Evolutionary conservation across 2,329 filamentous ascomycete genomes (phyloP).

Genomic region (Byssochlamys sp.): DNA sequence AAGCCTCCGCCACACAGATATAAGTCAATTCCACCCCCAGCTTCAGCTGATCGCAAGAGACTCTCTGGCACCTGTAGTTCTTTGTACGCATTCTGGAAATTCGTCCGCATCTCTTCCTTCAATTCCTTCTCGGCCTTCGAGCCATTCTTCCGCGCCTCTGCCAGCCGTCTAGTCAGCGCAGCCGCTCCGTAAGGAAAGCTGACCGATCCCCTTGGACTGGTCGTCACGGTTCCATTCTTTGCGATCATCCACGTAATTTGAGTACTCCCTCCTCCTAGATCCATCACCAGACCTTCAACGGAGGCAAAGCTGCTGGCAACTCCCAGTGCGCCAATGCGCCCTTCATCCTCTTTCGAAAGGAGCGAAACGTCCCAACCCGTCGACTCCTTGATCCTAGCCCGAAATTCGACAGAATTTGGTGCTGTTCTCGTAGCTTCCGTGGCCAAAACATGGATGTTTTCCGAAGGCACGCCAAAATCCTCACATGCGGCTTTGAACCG

Average conservation of each 20-base stretch:
- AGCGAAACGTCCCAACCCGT: constrained; percentile 63
- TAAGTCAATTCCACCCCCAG: constrained; percentile 51
- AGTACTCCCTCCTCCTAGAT: constrained; percentile 68
- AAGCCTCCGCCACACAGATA: constrained; percentile 88
- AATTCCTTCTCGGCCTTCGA: constrained; percentile 41
- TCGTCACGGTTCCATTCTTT: neutral
- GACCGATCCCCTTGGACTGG: constrained; percentile 40
- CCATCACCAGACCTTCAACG: constrained; percentile 73
- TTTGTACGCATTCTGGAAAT: constrained; percentile 53
- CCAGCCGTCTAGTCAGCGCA: neutral
- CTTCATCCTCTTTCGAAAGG: constrained; percentile 70
- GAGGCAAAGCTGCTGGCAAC: constrained; percentile 63
- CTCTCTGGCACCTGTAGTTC: constrained; percentile 48
- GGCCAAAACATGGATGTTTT: constrained; percentile 65
- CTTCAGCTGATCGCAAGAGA: constrained; percentile 36
- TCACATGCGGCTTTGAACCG: constrained; percentile 64
- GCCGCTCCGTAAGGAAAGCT: neutral
- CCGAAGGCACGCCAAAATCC: constrained; percentile 55
- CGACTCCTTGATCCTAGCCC: constrained; percentile 51
- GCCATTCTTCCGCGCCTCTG: neutral
- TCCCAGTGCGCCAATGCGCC: constrained; percentile 71
- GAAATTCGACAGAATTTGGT: constrained; percentile 60
- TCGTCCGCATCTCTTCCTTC: constrained; percentile 45
- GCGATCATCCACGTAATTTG: constrained; percentile 57
- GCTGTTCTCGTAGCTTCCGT: constrained; percentile 83